A percentile compares a stretch with the other conserved stretches of the same genome.
Conservation (phyloP, 495 filamentous ascomycete species). For the Penicillium coffeae region DNA sequence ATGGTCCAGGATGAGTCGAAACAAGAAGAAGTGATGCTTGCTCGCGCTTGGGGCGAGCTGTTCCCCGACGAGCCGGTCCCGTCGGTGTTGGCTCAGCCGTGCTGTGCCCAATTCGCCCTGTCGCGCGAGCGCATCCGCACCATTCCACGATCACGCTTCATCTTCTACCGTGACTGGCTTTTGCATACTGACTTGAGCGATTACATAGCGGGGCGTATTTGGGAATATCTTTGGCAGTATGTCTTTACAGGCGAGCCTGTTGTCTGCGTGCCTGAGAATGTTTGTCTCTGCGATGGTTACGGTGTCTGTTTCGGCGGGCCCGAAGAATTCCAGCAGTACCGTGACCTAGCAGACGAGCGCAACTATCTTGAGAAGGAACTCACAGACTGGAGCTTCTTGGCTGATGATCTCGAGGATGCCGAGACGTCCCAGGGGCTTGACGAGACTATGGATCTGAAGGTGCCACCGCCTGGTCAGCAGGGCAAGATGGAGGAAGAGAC, state of each 20-base stretch:
- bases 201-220: conserved; percentile 65
- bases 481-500: conserved; percentile 23
- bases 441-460: conserved; percentile 26
- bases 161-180: conserved; percentile 67
- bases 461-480: conserved; percentile 37
- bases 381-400: conserved; percentile 40
- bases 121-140: conserved; percentile 52
- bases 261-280: conserved; percentile 59
- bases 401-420: conserved; percentile 32
- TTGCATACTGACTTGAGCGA: conserved; percentile 58
- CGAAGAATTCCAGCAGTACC: conserved; percentile 47
- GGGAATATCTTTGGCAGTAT: conserved; percentile 74
- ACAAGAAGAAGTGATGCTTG: conserved; percentile 59
- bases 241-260: conserved; percentile 58
- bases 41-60: conserved; percentile 50
- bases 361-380: conserved; percentile 45
- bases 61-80: conserved; percentile 54
- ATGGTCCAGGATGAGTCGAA: conserved; percentile 48
- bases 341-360: conserved; percentile 36
- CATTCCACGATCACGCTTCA: conserved; percentile 56
- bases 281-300: conserved; percentile 76
- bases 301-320: conserved; percentile 72
- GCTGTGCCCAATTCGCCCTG: conserved; percentile 68
- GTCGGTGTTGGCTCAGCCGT: conserved; percentile 51
- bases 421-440: conserved; percentile 26